Conservation (phyloP, 768 basidiomycete genomes). For the Leccinum boreale region DNA sequence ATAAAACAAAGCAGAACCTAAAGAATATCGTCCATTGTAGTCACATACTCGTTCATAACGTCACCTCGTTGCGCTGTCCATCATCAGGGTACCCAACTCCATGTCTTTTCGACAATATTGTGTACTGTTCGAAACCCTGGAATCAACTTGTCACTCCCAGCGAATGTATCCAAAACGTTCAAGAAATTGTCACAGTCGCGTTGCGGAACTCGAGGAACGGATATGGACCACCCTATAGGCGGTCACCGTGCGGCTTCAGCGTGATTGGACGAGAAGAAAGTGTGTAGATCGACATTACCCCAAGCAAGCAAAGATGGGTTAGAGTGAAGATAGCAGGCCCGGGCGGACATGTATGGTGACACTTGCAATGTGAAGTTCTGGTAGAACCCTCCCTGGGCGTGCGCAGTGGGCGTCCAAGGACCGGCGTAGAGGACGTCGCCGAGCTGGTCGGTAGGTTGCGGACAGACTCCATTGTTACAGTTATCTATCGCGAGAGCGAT, state of each 20-base stretch:
- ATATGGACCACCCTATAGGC: neutral
- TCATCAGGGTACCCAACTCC: neutral
- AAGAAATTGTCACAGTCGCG: slow-evolving; percentile 17
- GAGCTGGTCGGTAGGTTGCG: slow-evolving; percentile 17
- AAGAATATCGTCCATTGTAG: too few species aligned
- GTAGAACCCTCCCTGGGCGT: slow-evolving; percentile 21
- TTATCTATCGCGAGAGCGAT: slow-evolving; percentile 26
- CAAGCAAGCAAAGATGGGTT: slow-evolving; percentile 23
- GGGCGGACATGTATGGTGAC: neutral
- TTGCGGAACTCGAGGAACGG: slow-evolving; percentile 6
- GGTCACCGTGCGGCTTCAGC: neutral
- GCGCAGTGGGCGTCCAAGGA: slow-evolving; percentile 22
- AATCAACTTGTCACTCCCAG: neutral
- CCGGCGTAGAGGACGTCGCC: slow-evolving; percentile 29
- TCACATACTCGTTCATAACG: neutral
- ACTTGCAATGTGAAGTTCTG: slow-evolving; percentile 28
- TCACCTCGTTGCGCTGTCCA: neutral
- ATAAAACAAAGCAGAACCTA: too few species aligned
- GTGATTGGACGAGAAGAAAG: neutral
- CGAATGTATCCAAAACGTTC: neutral
- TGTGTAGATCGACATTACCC: neutral
- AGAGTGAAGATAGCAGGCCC: slow-evolving; percentile 30
- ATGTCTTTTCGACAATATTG: neutral
- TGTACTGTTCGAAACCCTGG: neutral
- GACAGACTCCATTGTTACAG: slow-evolving; percentile 24